phyloP scores from a whole-genome alignment of 495 filamentous ascomycete species.

The Trichocladium uniseriatum region DNA sequence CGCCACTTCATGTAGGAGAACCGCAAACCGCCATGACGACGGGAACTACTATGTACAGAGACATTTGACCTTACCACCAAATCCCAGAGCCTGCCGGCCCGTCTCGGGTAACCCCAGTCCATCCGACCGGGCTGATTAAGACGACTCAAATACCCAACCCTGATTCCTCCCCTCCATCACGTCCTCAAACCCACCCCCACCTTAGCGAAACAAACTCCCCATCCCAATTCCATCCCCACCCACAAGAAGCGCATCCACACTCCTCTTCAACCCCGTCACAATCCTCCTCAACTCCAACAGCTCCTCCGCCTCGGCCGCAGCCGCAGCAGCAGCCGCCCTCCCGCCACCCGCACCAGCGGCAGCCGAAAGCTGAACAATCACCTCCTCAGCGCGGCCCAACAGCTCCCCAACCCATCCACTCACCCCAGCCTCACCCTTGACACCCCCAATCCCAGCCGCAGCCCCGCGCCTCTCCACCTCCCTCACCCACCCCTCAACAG shows the following conservation, averaged over 20 bases:
- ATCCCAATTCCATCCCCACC: conserved; percentile 6
- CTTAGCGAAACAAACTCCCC: conserved; percentile 20
- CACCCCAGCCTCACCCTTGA: conserved; percentile 22
- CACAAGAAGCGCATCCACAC: conserved; percentile 16
- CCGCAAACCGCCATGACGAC: not conserved
- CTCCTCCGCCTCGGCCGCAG: conserved; percentile 21
- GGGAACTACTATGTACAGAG: not conserved
- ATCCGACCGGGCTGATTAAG: no score
- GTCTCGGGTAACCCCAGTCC: no score
- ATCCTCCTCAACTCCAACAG: conserved; percentile 16
- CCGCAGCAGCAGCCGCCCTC: conserved; percentile 3
- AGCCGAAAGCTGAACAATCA: conserved; percentile 17
- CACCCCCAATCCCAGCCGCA: not conserved
- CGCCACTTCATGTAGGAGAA: not conserved
- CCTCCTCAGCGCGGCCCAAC: conserved; percentile 31
- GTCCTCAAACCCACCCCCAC: no score
- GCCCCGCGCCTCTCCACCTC: conserved; percentile 26
- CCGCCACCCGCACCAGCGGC: conserved; percentile 1
- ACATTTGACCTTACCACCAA: not conserved
- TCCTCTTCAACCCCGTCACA: conserved; percentile 17
- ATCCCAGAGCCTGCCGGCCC: not conserved
- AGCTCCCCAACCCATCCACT: conserved; percentile 38
- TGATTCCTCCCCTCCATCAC: not conserved
- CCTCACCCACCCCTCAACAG: conserved; percentile 33
- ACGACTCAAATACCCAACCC: not conserved